Conservation (phyloP, 2,329 filamentous ascomycete genomes). For the Xylaria polymorpha region DNA sequence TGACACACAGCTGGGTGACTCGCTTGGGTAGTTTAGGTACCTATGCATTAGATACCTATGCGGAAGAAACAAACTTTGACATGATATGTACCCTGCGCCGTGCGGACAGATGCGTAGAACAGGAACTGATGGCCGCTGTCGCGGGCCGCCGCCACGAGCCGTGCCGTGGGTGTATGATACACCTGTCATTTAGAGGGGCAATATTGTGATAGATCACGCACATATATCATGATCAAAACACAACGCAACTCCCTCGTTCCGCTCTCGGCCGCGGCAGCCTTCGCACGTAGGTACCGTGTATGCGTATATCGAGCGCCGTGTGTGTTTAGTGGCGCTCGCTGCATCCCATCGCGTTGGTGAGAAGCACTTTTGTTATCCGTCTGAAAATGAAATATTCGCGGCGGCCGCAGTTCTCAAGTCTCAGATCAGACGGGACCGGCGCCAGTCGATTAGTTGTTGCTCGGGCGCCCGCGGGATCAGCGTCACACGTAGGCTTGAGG, state of each 20-base stretch:
- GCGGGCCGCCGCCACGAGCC: conserved; percentile 35
- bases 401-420: conserved; percentile 13
- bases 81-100: background rate
- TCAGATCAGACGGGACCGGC: conserved; percentile 26
- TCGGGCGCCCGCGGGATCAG: conserved; percentile 37
- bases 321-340: conserved; percentile 29
- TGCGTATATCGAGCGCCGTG: conserved; percentile 6
- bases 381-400: background rate
- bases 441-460: background rate
- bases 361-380: background rate
- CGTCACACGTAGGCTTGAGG: conserved; percentile 14
- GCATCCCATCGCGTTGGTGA: conserved; percentile 4
- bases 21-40: background rate
- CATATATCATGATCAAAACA: conserved; percentile 29
- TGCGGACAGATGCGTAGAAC: conserved; percentile 4
- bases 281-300: conserved; percentile 19
- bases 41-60: background rate
- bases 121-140: conserved; percentile 17
- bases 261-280: conserved; percentile 20
- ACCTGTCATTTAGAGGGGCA: conserved; percentile 5
- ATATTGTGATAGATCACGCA: conserved; percentile 31
- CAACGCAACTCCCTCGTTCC: conserved; percentile 8
- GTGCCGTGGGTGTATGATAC: conserved; percentile 7
- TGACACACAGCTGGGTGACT: background rate
- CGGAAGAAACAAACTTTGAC: conserved; percentile 8